Evolutionary conservation across 345 rosid genomes (phyloP).

Genomic region (Acer saccharum): DNA sequence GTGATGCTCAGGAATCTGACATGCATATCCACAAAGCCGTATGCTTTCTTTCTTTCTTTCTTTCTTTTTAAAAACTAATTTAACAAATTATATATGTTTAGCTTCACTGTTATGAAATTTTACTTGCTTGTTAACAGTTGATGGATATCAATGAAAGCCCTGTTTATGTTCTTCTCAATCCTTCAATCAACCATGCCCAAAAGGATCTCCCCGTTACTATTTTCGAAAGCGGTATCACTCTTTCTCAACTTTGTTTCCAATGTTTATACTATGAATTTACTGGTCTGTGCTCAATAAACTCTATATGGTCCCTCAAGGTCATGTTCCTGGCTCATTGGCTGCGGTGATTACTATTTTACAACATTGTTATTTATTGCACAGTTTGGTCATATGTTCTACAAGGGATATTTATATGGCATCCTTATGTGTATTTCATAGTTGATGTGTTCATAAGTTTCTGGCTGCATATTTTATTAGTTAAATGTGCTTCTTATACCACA

Average conservation of each 20-base stretch:
- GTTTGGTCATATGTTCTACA: no score
- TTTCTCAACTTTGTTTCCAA: no score
- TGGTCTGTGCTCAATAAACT: no score
- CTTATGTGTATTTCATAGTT: no score
- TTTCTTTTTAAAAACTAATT: neutral
- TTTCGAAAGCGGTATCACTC: slow-evolving; percentile 76
- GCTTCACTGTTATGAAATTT: neutral
- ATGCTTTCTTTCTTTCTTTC: slow-evolving; percentile 23
- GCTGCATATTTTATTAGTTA: neutral
- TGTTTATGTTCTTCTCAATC: slow-evolving; percentile 86
- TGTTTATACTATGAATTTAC: no score
- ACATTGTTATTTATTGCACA: neutral
- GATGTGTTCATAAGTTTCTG: no score
- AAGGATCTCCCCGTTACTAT: slow-evolving; percentile 95
- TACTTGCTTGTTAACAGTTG: slow-evolving; percentile 47
- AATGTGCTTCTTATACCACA: neutral
- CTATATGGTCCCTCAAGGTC: no score
- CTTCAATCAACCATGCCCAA: slow-evolving; percentile 80
- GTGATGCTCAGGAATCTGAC: slow-evolving; percentile 87
- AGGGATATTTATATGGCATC: no score
- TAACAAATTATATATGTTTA: neutral
- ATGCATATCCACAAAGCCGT: slow-evolving; percentile 95
- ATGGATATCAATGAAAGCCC: slow-evolving; percentile 99
- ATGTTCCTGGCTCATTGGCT: no score
- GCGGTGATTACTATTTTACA: neutral